phyloP scores from a whole-genome alignment of 768 basidiomycete genomes.

The Termitomyces titanicus region DNA sequence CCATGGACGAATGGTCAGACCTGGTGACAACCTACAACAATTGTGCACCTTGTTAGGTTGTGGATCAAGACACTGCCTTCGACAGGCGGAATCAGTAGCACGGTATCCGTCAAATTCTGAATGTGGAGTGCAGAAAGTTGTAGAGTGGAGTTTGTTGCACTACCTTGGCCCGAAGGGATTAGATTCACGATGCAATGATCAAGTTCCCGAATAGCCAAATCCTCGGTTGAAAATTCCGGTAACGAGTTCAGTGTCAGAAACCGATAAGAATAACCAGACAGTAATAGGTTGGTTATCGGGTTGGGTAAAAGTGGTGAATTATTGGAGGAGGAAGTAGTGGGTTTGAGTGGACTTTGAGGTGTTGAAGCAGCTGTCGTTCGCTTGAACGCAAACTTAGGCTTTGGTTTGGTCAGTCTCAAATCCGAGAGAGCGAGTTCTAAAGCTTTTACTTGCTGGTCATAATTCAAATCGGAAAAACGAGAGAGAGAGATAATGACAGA shows the following conservation, averaged over 20 bases:
- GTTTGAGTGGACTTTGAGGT: conserved; percentile 4
- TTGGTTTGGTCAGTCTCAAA: conserved; percentile 43
- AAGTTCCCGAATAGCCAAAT: conserved; percentile 66
- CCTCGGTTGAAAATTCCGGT: conserved; percentile 33
- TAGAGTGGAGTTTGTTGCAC: conserved; percentile 12
- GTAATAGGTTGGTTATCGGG: conserved; percentile 30
- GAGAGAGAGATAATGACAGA: conserved; percentile 28
- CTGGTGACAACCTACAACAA: conserved; percentile 82
- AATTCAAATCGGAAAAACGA: conserved; percentile 10
- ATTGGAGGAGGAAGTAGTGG: not conserved
- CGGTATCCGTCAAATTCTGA: conserved; percentile 51
- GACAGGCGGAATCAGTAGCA: conserved; percentile 64
- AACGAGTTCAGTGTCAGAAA: conserved; percentile 45
- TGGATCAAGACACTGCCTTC: conserved; percentile 74
- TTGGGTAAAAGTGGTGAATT: not conserved
- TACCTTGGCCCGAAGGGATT: conserved; percentile 22
- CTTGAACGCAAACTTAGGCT: conserved; percentile 68
- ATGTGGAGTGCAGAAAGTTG: conserved; percentile 60
- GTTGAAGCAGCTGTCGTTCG: conserved; percentile 26
- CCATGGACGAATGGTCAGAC: conserved; percentile 32
- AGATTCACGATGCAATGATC: conserved; percentile 71
- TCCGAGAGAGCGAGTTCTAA: conserved; percentile 55
- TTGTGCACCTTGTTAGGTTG: conserved; percentile 53
- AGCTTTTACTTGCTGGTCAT: conserved; percentile 57
- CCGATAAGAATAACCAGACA: conserved; percentile 42